phyloP scores from a whole-genome alignment of 257 asterid genomes.

The Nicotiana otophora region DNA sequence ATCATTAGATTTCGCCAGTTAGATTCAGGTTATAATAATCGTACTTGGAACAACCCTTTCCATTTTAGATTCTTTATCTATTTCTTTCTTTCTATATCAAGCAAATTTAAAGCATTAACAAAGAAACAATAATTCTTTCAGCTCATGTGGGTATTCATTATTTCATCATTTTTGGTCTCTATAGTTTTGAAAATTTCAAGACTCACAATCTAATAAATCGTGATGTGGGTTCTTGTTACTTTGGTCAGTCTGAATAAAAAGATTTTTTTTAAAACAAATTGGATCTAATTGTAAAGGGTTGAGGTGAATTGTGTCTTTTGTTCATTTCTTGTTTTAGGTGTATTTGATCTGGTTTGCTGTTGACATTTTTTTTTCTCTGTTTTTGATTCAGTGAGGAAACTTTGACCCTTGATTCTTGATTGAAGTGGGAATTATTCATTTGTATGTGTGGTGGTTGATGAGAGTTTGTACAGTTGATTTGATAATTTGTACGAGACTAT shows the following conservation, averaged over 20 bases:
- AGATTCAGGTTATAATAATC: conserved; percentile 8
- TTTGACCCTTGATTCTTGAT: not conserved
- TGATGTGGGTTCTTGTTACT: conserved; percentile 6
- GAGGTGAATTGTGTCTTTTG: not conserved
- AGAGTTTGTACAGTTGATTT: conserved; percentile 14
- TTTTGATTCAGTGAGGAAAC: not conserved
- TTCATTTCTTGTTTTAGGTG: not conserved
- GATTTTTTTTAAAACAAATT: not conserved
- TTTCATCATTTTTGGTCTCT: not conserved
- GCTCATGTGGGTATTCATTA: conserved; percentile 27
- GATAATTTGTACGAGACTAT: not conserved
- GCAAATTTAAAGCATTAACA: conserved; percentile 11
- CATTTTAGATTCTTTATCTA: conserved; percentile 9
- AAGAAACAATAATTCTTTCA: conserved; percentile 11
- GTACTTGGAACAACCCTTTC: conserved; percentile 4
- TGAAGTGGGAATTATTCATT: not conserved
- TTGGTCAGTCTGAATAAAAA: not conserved
- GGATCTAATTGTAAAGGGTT: not conserved
- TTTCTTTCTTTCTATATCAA: conserved; percentile 21
- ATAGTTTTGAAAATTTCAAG: not conserved
- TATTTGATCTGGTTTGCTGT: not conserved
- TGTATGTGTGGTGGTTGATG: conserved; percentile 8
- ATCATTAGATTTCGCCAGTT: conserved; percentile 10
- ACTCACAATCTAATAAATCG: not conserved
- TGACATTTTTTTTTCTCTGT: not conserved